These are phyloP conservation scores for Sporothrix schenckii DNA, from an alignment of 2,329 filamentous ascomycete species.

Conservation along the genomic window DNA sequence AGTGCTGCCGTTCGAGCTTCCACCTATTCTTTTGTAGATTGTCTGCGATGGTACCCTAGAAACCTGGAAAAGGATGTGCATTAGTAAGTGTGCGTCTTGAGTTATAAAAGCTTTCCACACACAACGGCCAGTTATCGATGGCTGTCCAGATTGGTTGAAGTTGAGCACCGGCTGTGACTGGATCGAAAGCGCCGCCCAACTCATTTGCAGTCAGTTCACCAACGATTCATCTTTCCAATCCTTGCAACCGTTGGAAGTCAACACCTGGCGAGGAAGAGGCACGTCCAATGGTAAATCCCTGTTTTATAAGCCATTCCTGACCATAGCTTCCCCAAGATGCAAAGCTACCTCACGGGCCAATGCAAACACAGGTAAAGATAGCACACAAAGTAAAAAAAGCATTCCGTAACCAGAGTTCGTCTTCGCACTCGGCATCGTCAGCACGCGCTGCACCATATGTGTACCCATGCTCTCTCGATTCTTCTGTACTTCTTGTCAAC, in stretches of 20 bases:
- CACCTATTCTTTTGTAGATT: too few species aligned
- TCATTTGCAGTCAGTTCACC: not conserved
- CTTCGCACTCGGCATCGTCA: not conserved
- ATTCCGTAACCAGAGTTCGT: not conserved
- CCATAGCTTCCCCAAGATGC: conserved; percentile 25
- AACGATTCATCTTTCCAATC: not conserved
- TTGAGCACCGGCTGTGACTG: not conserved
- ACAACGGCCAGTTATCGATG: too few species aligned
- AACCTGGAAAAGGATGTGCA: too few species aligned
- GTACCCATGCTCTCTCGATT: not conserved
- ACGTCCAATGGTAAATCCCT: not conserved
- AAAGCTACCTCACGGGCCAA: conserved; percentile 18
- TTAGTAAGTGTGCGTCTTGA: too few species aligned
- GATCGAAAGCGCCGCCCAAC: not conserved
- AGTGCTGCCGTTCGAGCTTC: too few species aligned
- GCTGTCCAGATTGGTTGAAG: not conserved
- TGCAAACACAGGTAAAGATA: conserved; percentile 17
- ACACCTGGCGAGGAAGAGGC: too few species aligned
- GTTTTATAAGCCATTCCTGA: not conserved
- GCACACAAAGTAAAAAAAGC: not conserved
- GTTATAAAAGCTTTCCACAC: too few species aligned
- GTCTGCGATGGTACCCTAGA: too few species aligned
- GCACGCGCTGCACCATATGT: not conserved
- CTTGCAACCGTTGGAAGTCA: not conserved
- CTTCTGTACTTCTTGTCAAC: not conserved